Percentiles rank a stretch among this genome's conserved stretches.
phyloP scores from a whole-genome alignment of 2,329 filamentous ascomycete species.

The Gaeumannomyces tritici region DNA sequence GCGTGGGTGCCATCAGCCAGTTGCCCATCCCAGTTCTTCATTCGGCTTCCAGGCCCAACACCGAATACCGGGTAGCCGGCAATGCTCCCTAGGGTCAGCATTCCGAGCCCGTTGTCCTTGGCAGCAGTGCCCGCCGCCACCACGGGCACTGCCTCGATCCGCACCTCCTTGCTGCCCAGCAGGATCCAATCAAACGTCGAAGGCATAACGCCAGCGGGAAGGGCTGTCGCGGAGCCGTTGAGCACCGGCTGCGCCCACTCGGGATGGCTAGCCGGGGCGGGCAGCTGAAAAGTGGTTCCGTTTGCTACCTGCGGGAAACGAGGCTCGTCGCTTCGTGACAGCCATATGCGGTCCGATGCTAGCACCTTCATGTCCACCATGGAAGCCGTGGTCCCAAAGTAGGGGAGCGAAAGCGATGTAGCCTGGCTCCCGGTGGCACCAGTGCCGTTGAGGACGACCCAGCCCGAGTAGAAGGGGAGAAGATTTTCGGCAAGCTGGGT shows the following conservation, averaged over 20 bases:
- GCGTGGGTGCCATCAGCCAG: not conserved
- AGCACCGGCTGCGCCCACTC: not conserved
- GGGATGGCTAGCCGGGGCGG: not conserved
- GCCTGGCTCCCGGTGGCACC: constrained; percentile 12
- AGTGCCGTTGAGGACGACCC: constrained; percentile 26
- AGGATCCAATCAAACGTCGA: not conserved
- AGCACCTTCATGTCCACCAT: constrained; percentile 60
- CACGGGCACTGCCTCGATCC: not conserved
- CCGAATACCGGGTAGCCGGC: not conserved
- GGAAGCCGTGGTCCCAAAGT: constrained; percentile 51
- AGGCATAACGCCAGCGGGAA: not conserved
- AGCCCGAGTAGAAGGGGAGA: constrained; percentile 34
- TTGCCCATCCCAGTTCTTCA: not conserved
- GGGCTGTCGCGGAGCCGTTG: not conserved
- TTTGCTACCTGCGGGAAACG: too few species aligned
- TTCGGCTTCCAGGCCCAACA: not conserved
- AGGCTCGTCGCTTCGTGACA: not conserved
- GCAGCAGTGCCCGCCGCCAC: not conserved
- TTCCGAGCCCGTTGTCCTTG: not conserved
- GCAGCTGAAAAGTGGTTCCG: not conserved
- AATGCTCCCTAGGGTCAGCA: not conserved
- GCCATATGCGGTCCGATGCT: constrained; percentile 31
- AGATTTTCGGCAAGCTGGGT: constrained; percentile 3
- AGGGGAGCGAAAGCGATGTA: constrained; percentile 24
- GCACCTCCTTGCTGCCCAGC: not conserved